Evolutionary conservation across 1,284 basidiomycete species (phyloP).

Genomic region (Xerocomus nothofagi): DNA sequence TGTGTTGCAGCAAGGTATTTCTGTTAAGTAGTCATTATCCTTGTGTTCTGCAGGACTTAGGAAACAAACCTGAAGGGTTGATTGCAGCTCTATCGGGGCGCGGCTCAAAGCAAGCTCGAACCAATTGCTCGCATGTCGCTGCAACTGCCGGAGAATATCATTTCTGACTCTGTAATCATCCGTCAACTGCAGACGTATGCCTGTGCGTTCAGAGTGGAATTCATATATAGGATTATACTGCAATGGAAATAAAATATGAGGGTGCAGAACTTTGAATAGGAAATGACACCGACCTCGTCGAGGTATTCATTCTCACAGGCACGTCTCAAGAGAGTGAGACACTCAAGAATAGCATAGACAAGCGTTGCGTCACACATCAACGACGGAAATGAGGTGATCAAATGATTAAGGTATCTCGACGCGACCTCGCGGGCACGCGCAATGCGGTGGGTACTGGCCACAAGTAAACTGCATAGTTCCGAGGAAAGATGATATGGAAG

Average conservation of each 20-base stretch:
- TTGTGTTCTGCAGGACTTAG: background rate
- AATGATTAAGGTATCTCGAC: slow-evolving; percentile 77
- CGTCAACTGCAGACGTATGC: slow-evolving; percentile 77
- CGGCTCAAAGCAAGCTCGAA: slow-evolving; percentile 82
- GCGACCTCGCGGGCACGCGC: slow-evolving; percentile 82
- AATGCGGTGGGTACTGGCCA: slow-evolving; percentile 83
- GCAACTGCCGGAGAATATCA: slow-evolving; percentile 77
- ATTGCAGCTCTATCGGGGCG: slow-evolving; percentile 91
- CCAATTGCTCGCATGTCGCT: slow-evolving; percentile 78
- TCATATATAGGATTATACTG: slow-evolving; percentile 89
- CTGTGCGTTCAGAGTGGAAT: slow-evolving; percentile 77
- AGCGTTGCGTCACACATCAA: slow-evolving; percentile 89
- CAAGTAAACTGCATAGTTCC: slow-evolving; percentile 77
- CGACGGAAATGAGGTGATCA: slow-evolving; percentile 93
- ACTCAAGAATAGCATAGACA: slow-evolving; percentile 89
- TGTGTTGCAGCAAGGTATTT: slow-evolving; percentile 81
- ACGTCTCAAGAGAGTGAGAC: slow-evolving; percentile 84
- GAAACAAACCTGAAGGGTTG: slow-evolving; percentile 75
- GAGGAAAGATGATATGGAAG: slow-evolving; percentile 71
- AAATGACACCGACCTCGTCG: slow-evolving; percentile 72
- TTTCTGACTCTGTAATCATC: slow-evolving; percentile 89
- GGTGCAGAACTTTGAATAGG: background rate
- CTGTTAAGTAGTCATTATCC: slow-evolving; percentile 39
- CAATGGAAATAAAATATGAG: slow-evolving; percentile 11
- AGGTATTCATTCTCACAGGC: slow-evolving; percentile 90